Base-by-base conservation (phyloP, 768 basidiomycete species). In the Terana coerulea region DNA sequence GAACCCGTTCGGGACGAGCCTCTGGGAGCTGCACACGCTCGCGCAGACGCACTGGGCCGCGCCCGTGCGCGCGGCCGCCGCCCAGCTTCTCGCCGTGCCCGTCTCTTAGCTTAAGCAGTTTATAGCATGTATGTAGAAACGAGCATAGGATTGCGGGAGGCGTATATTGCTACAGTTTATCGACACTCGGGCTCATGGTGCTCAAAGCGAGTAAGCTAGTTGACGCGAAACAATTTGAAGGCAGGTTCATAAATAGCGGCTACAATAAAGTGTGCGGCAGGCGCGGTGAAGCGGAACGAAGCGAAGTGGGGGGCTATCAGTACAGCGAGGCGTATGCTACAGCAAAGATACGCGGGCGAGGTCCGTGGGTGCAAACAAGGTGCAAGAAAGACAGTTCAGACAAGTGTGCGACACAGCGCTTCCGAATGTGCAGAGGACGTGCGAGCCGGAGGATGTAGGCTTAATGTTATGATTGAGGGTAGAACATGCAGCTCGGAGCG, bases 21-120 rank as follows among this genome's bases (percentile, higher is more conserved):
- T 92, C 60, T 98, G 84, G 79, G 97, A 99, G 71, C 69, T 95
- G 50, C 71, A 85, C 55, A 67, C 86, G 53, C 75, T 90, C 44
- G 72, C 73, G 56, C 66, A 69, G 58, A 72, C 71, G 28, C 84
- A 91, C 65, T 79, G 75, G 64, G 88, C 95, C 68, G 69, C 75
- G 60, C 69, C 72, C 47, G 86, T 97, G 7, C 73, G 88, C 55
- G 74, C 73, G 42, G 85, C 79, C 59, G 92, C 91, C 46, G 69
- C 60, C 45, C 78, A 74, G 59, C 69, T 91, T 55, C 68, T 80
- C 52, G 72, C 69, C 49, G 77, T 70, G 56, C 65, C 67, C n/a
- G n/a, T n/a, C n/a, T n/a, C n/a, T n/a, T n/a, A n/a, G n/a, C n/a
- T n/a, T n/a, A n/a, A n/a, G n/a, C n/a, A n/a, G n/a, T n/a, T n/a